Evolutionary conservation across 352 stramenopile genomes (phyloP).

Genomic region (Peronospora belbahrii): DNA sequence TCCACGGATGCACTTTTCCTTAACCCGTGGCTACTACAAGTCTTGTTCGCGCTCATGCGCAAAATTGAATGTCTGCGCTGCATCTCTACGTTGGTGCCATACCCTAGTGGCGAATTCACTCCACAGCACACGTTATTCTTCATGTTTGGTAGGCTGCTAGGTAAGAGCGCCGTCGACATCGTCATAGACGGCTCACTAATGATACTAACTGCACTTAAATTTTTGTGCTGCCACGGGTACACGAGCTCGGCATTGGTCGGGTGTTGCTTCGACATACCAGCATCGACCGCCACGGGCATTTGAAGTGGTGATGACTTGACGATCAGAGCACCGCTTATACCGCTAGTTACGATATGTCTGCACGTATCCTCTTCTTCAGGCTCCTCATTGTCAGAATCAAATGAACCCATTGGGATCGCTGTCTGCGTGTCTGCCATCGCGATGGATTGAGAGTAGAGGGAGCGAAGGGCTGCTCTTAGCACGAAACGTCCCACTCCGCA

Average conservation of each 20-base stretch:
- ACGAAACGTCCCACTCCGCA: constrained; percentile 12
- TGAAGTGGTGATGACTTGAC: constrained; percentile 23
- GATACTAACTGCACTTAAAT: constrained; percentile 8
- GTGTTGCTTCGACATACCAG: constrained; percentile 10
- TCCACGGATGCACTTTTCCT: constrained; percentile 68
- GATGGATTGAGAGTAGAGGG: neutral
- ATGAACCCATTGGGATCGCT: constrained; percentile 10
- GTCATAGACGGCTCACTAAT: constrained; percentile 16
- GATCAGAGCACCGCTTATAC: constrained; percentile 16
- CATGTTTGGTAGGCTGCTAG: neutral
- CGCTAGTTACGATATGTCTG: constrained; percentile 1
- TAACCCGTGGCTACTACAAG: constrained; percentile 19
- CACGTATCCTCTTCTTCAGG: constrained; percentile 29
- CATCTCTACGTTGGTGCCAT: constrained; percentile 29
- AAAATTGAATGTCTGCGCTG: constrained; percentile 50
- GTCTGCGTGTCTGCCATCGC: constrained; percentile 18
- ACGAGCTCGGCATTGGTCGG: constrained; percentile 16
- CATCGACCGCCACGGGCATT: constrained; percentile 1
- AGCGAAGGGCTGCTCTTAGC: neutral
- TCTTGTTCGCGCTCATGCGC: constrained; percentile 41
- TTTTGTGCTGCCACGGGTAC: constrained; percentile 19
- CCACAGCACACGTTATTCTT: constrained; percentile 4
- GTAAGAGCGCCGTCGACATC: constrained; percentile 20
- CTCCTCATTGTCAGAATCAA: constrained; percentile 16
- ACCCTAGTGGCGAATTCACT: constrained; percentile 13